Conservation (phyloP, 805 yeast genomes). For the Jamesozyma gamospora region DNA sequence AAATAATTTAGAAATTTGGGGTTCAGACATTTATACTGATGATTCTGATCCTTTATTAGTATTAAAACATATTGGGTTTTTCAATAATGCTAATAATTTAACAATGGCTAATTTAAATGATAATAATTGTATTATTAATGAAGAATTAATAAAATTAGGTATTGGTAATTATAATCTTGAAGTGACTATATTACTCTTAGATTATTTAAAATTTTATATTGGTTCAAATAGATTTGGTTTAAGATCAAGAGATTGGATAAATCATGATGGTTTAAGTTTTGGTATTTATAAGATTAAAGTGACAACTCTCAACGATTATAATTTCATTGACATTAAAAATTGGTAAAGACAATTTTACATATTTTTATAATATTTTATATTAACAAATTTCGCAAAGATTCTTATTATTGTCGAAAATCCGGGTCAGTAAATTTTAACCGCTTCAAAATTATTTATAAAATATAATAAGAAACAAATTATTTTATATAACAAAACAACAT, state of each 20-base stretch:
- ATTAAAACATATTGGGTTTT: conserved; percentile 64
- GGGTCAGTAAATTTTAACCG: no score
- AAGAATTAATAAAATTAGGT: conserved; percentile 10
- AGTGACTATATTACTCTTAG: conserved; percentile 43
- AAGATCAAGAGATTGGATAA: conserved; percentile 65
- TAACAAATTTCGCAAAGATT: no score
- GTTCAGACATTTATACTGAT: conserved; percentile 86
- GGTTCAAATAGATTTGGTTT: conserved; percentile 63
- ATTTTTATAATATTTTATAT: no score
- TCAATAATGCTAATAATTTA: conserved; percentile 30
- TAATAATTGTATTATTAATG: conserved; percentile 23
- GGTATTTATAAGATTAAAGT: conserved; percentile 41
- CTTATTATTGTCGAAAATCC: no score
- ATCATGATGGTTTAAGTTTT: conserved; percentile 73
- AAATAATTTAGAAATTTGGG: conserved; percentile 63
- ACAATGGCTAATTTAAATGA: conserved; percentile 37
- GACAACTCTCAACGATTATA: conserved; percentile 2
- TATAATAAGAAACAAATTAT: no score
- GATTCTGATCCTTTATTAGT: conserved; percentile 78
- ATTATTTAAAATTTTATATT: conserved; percentile 51
- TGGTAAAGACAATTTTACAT: conserved; percentile 1
- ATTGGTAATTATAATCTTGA: conserved; percentile 24
- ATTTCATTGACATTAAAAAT: background rate
- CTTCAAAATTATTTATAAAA: no score
- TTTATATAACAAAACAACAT: no score